phyloP scores from a whole-genome alignment of 1,139 yeast genomes.

The Spencermartinsiella ligniputridi region DNA sequence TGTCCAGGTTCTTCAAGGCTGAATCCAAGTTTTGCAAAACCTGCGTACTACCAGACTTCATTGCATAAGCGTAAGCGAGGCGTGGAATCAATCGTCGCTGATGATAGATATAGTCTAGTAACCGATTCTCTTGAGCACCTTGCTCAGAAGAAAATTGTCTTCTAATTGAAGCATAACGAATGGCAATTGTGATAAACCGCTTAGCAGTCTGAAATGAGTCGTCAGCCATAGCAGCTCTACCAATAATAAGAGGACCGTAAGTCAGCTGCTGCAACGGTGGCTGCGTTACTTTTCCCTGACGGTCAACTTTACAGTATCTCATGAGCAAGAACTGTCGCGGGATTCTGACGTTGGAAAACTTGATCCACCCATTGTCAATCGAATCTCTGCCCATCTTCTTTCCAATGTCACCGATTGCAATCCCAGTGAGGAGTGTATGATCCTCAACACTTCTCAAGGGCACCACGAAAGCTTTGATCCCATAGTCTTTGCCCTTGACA shows the following conservation, averaged over 20 bases:
- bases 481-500: slow-evolving; percentile 79
- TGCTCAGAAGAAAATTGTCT: slow-evolving; percentile 66
- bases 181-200: slow-evolving; percentile 75
- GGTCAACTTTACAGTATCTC: slow-evolving; percentile 69
- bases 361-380: slow-evolving; percentile 89
- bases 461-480: slow-evolving; percentile 86
- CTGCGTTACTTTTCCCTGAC: slow-evolving; percentile 58
- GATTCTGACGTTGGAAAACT: slow-evolving; percentile 72
- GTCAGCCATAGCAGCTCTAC: slow-evolving; percentile 83
- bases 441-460: slow-evolving; percentile 70
- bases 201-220: slow-evolving; percentile 82
- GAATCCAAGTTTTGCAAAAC: slow-evolving; percentile 49
- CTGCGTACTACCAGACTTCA: slow-evolving; percentile 68
- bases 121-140: slow-evolving; percentile 36
- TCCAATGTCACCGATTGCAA: slow-evolving; percentile 86
- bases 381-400: slow-evolving; percentile 85
- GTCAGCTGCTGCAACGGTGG: slow-evolving; percentile 84
- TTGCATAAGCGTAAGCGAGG: slow-evolving; percentile 70
- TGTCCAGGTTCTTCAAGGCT: slow-evolving; percentile 50
- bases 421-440: slow-evolving; percentile 71
- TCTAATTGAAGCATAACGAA: slow-evolving; percentile 85
- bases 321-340: slow-evolving; percentile 83
- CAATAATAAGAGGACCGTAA: slow-evolving; percentile 80
- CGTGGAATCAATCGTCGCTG: slow-evolving; percentile 81
- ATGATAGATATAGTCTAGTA: slow-evolving; percentile 80